A percentile compares a stretch with the other conserved stretches of the same genome.
phyloP scores from a whole-genome alignment of 306 rosid genomes.

The Corylus avellana region DNA sequence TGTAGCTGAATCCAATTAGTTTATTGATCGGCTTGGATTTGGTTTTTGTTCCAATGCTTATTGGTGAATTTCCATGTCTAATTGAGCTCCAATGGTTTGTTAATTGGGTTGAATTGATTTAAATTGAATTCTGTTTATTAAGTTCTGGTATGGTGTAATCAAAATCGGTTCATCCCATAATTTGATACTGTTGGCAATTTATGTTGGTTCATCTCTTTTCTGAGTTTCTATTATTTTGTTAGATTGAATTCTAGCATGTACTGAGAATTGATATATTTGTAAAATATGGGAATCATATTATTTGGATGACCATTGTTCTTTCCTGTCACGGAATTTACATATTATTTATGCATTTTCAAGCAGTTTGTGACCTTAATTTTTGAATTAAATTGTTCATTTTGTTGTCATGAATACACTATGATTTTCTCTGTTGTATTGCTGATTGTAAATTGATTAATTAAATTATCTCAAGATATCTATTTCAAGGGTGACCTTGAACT shows the following conservation, averaged over 20 bases:
- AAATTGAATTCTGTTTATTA: neutral
- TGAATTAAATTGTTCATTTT: slow-evolving; percentile 5
- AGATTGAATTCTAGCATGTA: slow-evolving; percentile 9
- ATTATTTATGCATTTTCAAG: neutral
- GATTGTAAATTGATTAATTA: neutral
- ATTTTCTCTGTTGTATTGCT: neutral
- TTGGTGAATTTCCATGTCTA: neutral
- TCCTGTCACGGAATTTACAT: slow-evolving; percentile 10
- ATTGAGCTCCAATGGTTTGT: neutral
- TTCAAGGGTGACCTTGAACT: neutral
- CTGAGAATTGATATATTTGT: slow-evolving; percentile 24
- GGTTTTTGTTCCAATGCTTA: neutral
- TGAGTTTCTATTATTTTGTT: slow-evolving; percentile 18
- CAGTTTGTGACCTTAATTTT: slow-evolving; percentile 1
- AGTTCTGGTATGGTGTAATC: neutral
- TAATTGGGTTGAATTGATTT: neutral
- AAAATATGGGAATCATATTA: neutral
- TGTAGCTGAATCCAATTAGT: neutral
- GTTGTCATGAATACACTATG: neutral
- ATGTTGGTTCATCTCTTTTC: neutral
- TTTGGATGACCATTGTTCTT: slow-evolving; percentile 16
- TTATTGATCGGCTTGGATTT: neutral
- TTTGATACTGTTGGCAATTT: neutral
- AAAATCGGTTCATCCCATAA: neutral
- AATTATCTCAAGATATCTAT: neutral